Evolutionary conservation across 2,329 filamentous ascomycete genomes (phyloP).

Genomic region (Myriangium duriaei): DNA sequence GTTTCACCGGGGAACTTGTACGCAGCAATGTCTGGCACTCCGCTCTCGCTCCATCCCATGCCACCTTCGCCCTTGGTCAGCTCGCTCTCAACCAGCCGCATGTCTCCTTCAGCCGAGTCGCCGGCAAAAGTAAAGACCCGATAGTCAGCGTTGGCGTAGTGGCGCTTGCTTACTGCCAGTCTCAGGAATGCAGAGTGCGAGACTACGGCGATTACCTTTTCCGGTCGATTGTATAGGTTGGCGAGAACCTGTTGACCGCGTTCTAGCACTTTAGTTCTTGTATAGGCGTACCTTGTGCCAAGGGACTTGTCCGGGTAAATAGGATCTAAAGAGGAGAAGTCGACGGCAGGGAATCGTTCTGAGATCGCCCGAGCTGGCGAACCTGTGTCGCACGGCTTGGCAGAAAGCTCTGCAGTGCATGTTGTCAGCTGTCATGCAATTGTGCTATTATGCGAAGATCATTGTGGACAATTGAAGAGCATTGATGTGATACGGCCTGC

Average conservation of each 20-base stretch:
- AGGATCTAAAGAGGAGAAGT: constrained; percentile 46
- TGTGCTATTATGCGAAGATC: no score
- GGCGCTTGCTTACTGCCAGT: constrained; percentile 39
- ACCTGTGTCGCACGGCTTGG: constrained; percentile 50
- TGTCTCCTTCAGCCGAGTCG: constrained; percentile 20
- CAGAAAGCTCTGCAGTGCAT: constrained; percentile 34
- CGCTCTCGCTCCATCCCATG: constrained; percentile 37
- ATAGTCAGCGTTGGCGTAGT: constrained; percentile 49
- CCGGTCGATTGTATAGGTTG: constrained; percentile 40
- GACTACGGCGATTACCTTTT: constrained; percentile 52
- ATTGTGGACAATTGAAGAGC: no score
- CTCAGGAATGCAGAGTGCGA: constrained; percentile 53
- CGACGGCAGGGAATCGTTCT: constrained; percentile 41
- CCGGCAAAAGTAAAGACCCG: constrained; percentile 47
- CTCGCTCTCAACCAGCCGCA: constrained; percentile 36
- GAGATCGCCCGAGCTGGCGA: constrained; percentile 33
- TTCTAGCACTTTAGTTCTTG: constrained; percentile 38
- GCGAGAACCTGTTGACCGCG: constrained; percentile 42
- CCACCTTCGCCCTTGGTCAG: constrained; percentile 37
- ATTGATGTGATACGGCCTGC: no score
- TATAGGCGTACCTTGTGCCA: constrained; percentile 38
- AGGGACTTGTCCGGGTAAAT: constrained; percentile 52
- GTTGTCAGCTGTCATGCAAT: no score
- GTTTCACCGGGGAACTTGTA: constrained; percentile 17
- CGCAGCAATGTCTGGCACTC: constrained; percentile 14